phyloP scores from a whole-genome alignment of 2,329 filamentous ascomycete species.

The Penicillium sp. region DNA sequence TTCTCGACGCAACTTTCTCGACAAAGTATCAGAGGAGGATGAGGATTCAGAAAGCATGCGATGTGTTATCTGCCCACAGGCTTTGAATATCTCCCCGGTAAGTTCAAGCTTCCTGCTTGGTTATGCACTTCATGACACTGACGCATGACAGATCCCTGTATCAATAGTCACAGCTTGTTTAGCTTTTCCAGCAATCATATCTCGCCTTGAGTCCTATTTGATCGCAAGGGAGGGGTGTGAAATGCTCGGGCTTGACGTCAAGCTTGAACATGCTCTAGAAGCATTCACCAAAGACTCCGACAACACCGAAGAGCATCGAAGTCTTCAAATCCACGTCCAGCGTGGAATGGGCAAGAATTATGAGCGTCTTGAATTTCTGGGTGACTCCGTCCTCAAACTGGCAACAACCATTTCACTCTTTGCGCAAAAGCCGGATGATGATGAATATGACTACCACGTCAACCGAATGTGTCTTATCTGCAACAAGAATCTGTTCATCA shows the following conservation, averaged over 20 bases:
- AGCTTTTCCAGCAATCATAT: conserved; percentile 79
- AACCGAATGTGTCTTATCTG: conserved; percentile 88
- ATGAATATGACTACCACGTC: conserved; percentile 87
- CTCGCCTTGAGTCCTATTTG: conserved; percentile 77
- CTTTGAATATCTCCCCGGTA: conserved; percentile 74
- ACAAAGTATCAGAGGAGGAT: conserved; percentile 59
- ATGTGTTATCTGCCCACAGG: conserved; percentile 75
- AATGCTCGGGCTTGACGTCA: conserved; percentile 64
- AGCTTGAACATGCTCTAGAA: conserved; percentile 73
- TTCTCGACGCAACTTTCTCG: conserved; percentile 80
- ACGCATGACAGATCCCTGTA: conserved; percentile 60
- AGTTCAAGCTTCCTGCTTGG: conserved; percentile 39
- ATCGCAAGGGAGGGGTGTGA: conserved; percentile 75
- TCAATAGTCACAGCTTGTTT: conserved; percentile 72
- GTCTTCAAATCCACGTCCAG: conserved; percentile 71
- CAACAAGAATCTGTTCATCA: conserved; percentile 85
- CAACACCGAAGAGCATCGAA: conserved; percentile 71
- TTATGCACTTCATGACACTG: not conserved
- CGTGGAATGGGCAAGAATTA: conserved; percentile 92
- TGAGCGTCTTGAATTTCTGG: conserved; percentile 88
- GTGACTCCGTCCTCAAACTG: conserved; percentile 94
- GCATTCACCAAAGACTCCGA: conserved; percentile 92
- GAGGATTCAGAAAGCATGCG: conserved; percentile 46
- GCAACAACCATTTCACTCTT: conserved; percentile 88
- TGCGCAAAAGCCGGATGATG: conserved; percentile 70